phyloP scores from a whole-genome alignment of 2,329 filamentous ascomycete species.

The Alternaria postmessia region DNA sequence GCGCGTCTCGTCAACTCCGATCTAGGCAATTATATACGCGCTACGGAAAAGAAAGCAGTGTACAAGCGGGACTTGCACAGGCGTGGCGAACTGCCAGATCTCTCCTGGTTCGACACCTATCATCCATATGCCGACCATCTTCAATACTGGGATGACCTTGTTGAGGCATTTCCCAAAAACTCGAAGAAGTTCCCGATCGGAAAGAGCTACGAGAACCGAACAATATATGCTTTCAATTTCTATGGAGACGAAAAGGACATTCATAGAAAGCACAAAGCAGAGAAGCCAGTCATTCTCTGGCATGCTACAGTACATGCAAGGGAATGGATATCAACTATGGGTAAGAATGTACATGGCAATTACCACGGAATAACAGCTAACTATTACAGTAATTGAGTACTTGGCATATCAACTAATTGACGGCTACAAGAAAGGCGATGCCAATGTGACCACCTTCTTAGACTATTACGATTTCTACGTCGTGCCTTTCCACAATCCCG shows the following conservation, averaged over 20 bases:
- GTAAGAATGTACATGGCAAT: constrained; percentile 19
- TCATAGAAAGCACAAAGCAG: constrained; percentile 8
- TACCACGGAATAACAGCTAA: neutral
- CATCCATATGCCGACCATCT: constrained; percentile 43
- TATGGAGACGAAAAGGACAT: constrained; percentile 33
- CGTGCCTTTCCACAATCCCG: constrained; percentile 44
- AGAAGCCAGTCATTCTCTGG: constrained; percentile 45
- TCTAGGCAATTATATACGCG: constrained; percentile 54
- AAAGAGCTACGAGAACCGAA: constrained; percentile 41
- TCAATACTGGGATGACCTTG: constrained; percentile 42
- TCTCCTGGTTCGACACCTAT: constrained; percentile 49
- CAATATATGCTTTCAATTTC: constrained; percentile 40
- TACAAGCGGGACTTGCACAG: constrained; percentile 27
- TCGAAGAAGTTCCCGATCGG: constrained; percentile 40
- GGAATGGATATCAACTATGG: constrained; percentile 29
- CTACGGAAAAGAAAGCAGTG: constrained; percentile 19
- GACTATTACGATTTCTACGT: constrained; percentile 46
- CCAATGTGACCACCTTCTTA: constrained; percentile 39
- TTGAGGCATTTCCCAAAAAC: constrained; percentile 36
- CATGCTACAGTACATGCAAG: constrained; percentile 47
- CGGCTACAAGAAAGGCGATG: constrained; percentile 36
- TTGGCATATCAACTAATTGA: constrained; percentile 40
- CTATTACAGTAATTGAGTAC: constrained; percentile 38
- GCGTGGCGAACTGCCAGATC: constrained; percentile 50
- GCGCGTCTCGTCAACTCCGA: constrained; percentile 54